phyloP scores from a whole-genome alignment of 306 rosid genomes.

The Inga laurina region DNA sequence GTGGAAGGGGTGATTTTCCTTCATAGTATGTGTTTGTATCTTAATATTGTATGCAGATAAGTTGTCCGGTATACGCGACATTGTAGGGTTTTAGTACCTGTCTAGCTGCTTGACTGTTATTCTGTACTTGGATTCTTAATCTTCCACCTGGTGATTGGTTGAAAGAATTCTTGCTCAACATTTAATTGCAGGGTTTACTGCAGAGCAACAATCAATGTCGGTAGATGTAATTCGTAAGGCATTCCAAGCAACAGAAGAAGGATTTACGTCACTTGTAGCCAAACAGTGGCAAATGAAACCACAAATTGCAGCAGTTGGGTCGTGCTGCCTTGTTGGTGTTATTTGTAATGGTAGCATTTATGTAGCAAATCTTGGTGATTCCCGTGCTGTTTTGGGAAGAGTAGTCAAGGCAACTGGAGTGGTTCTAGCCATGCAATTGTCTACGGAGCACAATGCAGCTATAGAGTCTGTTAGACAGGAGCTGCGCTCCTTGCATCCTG shows the following conservation, averaged over 20 bases:
- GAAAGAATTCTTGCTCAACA: conserved; percentile 4
- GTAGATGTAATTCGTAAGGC: conserved; percentile 69
- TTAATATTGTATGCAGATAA: conserved; percentile 9
- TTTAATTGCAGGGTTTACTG: conserved; percentile 51
- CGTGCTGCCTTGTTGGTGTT: conserved; percentile 75
- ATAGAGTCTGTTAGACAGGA: conserved; percentile 70
- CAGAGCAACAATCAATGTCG: conserved; percentile 65
- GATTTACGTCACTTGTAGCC: conserved; percentile 60
- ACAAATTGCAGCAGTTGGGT: conserved; percentile 80
- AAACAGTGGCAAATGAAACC: conserved; percentile 66
- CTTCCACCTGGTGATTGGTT: background rate
- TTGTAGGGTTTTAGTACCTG: conserved; percentile 10
- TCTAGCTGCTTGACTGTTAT: background rate
- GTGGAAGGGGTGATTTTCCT: background rate
- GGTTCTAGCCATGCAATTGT: conserved; percentile 62
- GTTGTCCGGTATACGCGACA: background rate
- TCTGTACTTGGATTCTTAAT: background rate
- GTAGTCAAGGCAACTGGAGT: conserved; percentile 63
- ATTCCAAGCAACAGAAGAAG: conserved; percentile 75
- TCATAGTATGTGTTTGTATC: background rate
- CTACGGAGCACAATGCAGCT: conserved; percentile 66
- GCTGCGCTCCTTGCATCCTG: conserved; percentile 72
- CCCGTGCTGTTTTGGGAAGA: conserved; percentile 79
- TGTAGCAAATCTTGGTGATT: conserved; percentile 71
- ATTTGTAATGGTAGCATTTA: conserved; percentile 59